These are phyloP conservation scores for Aureobasidium uvarum DNA, from an alignment of 2,329 filamentous ascomycete species.

Conservation along the genomic window DNA sequence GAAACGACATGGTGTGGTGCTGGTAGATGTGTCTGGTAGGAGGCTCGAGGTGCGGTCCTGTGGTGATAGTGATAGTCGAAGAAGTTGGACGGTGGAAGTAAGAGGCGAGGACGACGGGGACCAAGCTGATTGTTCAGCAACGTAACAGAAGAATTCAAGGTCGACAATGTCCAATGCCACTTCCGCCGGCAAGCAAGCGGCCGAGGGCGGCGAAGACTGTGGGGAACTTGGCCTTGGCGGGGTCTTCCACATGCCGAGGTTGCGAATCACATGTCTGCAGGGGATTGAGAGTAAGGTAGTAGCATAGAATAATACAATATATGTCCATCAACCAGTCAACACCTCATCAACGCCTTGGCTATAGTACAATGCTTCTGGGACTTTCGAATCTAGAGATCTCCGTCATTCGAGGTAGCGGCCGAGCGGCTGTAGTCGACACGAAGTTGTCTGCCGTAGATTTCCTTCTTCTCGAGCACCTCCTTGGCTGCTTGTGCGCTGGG, in stretches of 20 bases:
- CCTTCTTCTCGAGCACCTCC: slow-evolving; percentile 55
- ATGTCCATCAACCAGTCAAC: background rate
- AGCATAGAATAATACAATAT: background rate
- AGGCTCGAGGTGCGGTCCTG: background rate
- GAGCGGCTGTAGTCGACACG: slow-evolving; percentile 59
- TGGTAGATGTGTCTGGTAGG: background rate
- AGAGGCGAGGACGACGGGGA: background rate
- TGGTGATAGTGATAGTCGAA: background rate
- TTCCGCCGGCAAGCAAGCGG: background rate
- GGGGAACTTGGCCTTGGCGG: slow-evolving; percentile 6
- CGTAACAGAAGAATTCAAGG: background rate
- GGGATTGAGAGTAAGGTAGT: background rate
- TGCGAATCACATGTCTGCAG: background rate
- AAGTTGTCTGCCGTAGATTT: slow-evolving; percentile 65
- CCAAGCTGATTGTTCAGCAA: slow-evolving; percentile 8
- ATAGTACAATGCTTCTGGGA: slow-evolving; percentile 19
- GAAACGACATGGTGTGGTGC: slow-evolving; percentile 72
- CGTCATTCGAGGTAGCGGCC: background rate
- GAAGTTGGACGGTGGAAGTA: background rate
- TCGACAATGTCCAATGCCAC: background rate
- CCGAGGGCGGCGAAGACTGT: slow-evolving; percentile 17
- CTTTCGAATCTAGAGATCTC: background rate
- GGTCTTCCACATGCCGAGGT: slow-evolving; percentile 1
- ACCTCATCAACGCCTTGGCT: slow-evolving; percentile 18
- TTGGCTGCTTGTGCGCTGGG: slow-evolving; percentile 62